Conservation (phyloP, 2,329 filamentous ascomycete genomes). For the Colletotrichum sp. region DNA sequence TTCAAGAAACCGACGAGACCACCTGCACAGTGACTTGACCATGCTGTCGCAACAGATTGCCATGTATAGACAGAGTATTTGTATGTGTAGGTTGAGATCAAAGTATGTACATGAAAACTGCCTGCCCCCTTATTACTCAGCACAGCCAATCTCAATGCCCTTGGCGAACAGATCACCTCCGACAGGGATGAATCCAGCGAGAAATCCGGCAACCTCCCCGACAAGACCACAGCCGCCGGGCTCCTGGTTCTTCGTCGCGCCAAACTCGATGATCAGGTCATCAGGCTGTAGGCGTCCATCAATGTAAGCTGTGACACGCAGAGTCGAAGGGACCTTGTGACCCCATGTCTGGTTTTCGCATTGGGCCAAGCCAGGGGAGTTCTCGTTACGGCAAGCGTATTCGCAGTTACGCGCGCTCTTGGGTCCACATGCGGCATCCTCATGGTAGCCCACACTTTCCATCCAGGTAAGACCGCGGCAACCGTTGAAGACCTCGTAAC, state of each 20-base stretch:
- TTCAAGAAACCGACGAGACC: neutral
- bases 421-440: slow-evolving; percentile 6
- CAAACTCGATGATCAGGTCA: slow-evolving; percentile 19
- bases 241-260: neutral
- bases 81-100: neutral
- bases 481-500: slow-evolving; percentile 18
- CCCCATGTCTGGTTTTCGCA: slow-evolving; percentile 18
- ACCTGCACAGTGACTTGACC: neutral
- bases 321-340: slow-evolving; percentile 18
- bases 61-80: neutral
- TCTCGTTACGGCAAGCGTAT: slow-evolving; percentile 6
- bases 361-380: slow-evolving; percentile 11
- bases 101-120: neutral
- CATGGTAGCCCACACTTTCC: slow-evolving; percentile 6
- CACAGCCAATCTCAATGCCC: slow-evolving; percentile 14
- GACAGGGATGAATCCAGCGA: slow-evolving; percentile 15
- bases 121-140: neutral
- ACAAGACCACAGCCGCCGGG: slow-evolving; percentile 15
- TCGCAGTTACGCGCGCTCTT: neutral
- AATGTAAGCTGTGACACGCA: slow-evolving; percentile 20
- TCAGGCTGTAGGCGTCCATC: slow-evolving; percentile 20
- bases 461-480: slow-evolving; percentile 20
- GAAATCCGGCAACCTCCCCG: slow-evolving; percentile 4
- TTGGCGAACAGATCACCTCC: slow-evolving; percentile 7
- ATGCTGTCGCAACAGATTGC: neutral